Conservation (phyloP, 768 basidiomycete genomes). For the Amanita pseudoporphyria region DNA sequence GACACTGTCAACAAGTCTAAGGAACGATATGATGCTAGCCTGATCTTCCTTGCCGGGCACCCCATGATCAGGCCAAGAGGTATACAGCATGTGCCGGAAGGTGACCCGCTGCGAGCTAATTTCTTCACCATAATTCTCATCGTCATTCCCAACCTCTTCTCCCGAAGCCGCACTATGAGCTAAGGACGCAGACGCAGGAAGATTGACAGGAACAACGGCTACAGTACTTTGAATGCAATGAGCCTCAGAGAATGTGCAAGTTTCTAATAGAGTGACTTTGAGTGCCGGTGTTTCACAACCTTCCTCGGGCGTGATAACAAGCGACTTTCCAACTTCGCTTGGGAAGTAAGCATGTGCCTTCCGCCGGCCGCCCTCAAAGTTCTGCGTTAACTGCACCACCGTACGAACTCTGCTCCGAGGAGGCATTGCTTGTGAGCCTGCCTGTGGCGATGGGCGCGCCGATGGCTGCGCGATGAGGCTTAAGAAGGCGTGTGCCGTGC, state of each 20-base stretch:
- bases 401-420: slow-evolving; percentile 48
- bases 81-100: slow-evolving; percentile 67
- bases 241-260: slow-evolving; percentile 39
- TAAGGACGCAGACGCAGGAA: slow-evolving; percentile 4
- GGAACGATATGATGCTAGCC: slow-evolving; percentile 49
- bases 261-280: slow-evolving; percentile 47
- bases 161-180: slow-evolving; percentile 5
- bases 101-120: slow-evolving; percentile 25
- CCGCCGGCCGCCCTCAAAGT: slow-evolving; percentile 55
- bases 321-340: slow-evolving; percentile 39
- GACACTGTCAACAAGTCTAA: slow-evolving; percentile 49
- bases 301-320: slow-evolving; percentile 35
- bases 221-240: slow-evolving; percentile 55
- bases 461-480: slow-evolving; percentile 50
- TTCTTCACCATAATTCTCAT: slow-evolving; percentile 13
- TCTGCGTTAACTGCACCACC: slow-evolving; percentile 73
- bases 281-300: slow-evolving; percentile 33
- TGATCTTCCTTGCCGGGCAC: slow-evolving; percentile 58
- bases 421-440: slow-evolving; percentile 3
- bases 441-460: slow-evolving; percentile 20
- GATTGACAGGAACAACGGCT: slow-evolving; percentile 33
- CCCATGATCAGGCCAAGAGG: slow-evolving; percentile 80
- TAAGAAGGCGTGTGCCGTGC: slow-evolving; percentile 69
- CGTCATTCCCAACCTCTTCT: slow-evolving; percentile 9
- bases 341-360: slow-evolving; percentile 83